Percentiles rank a stretch among this genome's conserved stretches.
phyloP scores from a whole-genome alignment of 306 rosid species.

The Rosa lucieae region DNA sequence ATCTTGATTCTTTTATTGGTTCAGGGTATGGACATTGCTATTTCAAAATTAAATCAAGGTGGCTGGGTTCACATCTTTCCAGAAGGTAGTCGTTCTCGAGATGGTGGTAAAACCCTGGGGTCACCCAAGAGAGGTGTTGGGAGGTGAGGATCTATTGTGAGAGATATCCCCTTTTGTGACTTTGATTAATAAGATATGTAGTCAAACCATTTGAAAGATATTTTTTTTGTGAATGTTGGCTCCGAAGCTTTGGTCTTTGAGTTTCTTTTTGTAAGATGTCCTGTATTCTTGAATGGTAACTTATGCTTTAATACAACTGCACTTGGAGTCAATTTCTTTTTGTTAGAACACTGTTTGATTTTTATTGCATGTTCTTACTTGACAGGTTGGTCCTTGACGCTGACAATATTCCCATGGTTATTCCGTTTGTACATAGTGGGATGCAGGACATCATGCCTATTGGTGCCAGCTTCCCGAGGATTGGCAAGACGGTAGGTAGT shows the following conservation, averaged over 20 bases:
- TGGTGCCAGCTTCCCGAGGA: conserved; percentile 83
- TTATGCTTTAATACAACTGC: background rate
- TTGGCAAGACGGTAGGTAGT: conserved; percentile 73
- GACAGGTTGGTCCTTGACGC: conserved; percentile 80
- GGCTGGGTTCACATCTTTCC: conserved; percentile 98
- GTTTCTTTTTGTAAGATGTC: background rate
- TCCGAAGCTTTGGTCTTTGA: background rate
- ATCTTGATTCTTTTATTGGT: conserved; percentile 16
- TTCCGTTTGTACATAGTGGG: conserved; percentile 96
- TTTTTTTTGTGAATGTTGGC: background rate
- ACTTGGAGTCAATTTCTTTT: conserved; percentile 5
- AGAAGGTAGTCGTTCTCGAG: conserved; percentile 97
- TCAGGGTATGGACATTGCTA: conserved; percentile 96
- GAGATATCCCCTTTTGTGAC: background rate
- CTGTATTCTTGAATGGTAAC: background rate
- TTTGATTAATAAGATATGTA: background rate
- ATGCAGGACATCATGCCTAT: conserved; percentile 99
- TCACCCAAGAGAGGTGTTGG: conserved; percentile 95
- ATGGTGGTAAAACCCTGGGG: conserved; percentile 91
- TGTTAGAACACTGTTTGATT: conserved; percentile 2
- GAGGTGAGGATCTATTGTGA: conserved; percentile 50
- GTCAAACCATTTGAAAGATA: background rate
- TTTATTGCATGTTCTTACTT: conserved; percentile 22
- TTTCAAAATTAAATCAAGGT: conserved; percentile 80
- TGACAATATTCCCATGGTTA: conserved; percentile 69